Percentiles rank a stretch among this genome's conserved stretches.
These are phyloP conservation scores for Apostasia ramifera DNA, from an alignment of 106 monocot species.

Conservation along the genomic window DNA sequence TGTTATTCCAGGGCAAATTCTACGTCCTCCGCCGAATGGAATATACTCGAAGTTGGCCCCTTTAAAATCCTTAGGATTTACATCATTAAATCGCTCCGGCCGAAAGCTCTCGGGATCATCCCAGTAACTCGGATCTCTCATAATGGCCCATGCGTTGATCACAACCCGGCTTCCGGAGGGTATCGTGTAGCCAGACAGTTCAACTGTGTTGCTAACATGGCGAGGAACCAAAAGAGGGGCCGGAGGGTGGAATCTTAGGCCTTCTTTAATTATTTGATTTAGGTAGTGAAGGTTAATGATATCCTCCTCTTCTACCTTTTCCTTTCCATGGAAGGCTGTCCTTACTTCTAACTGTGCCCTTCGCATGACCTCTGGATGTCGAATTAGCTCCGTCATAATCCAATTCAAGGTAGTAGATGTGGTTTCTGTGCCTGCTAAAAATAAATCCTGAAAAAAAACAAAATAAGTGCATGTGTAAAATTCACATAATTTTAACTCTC, in stretches of 20 bases:
- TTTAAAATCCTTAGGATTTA: background rate
- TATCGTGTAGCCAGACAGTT: slow-evolving; percentile 9
- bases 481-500: too few species aligned
- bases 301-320: background rate
- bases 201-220: background rate
- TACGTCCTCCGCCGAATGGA: slow-evolving; percentile 7
- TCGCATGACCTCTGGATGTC: slow-evolving; percentile 4
- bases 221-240: slow-evolving; percentile 6
- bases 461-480: too few species aligned
- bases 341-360: slow-evolving; percentile 16
- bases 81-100: slow-evolving; percentile 9
- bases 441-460: slow-evolving; percentile 11
- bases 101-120: slow-evolving; percentile 9
- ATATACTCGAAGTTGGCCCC: slow-evolving; percentile 1
- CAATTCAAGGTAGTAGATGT: background rate
- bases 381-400: slow-evolving; percentile 12
- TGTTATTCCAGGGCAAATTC: slow-evolving; percentile 7
- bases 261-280: slow-evolving; percentile 15
- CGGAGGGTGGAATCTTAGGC: slow-evolving; percentile 14
- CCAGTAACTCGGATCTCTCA: slow-evolving; percentile 13
- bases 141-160: slow-evolving; percentile 18
- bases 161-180: background rate
- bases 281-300: background rate
- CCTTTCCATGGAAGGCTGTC: background rate
- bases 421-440: slow-evolving; percentile 13